A percentile compares a stretch with the other conserved stretches of the same genome.
phyloP scores from a whole-genome alignment of 2,329 filamentous ascomycete genomes.

The Aureobasidium sp. region DNA sequence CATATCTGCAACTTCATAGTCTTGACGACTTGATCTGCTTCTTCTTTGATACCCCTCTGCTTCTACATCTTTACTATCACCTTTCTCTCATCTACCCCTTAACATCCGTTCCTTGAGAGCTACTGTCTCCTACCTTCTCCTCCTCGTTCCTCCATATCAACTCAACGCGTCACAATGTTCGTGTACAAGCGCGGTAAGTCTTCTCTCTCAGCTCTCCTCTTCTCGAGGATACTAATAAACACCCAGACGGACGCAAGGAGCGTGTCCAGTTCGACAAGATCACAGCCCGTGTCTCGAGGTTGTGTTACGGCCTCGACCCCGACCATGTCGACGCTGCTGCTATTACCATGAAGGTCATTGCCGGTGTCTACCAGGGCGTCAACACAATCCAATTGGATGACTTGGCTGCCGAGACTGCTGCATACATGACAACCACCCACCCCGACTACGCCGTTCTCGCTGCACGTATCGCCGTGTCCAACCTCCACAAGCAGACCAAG shows the following conservation, averaged over 20 bases:
- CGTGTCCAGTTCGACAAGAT: constrained; percentile 99
- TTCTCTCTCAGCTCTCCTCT: background rate
- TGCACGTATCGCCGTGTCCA: constrained; percentile 96
- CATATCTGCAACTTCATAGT: background rate
- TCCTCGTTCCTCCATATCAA: constrained; percentile 13
- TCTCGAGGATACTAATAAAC: constrained; percentile 16
- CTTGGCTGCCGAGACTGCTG: constrained; percentile 93
- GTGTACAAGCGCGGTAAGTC: constrained; percentile 53
- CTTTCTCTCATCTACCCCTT: background rate
- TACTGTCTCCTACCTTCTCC: background rate
- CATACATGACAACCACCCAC: constrained; percentile 99
- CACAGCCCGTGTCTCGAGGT: constrained; percentile 91
- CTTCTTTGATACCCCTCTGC: constrained; percentile 10
- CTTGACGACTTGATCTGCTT: constrained; percentile 11
- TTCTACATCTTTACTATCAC: background rate
- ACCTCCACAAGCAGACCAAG: constrained; percentile 99
- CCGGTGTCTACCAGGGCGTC: constrained; percentile 96
- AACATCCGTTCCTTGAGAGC: background rate
- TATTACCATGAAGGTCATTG: constrained; percentile 99
- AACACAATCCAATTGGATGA: constrained; percentile 95
- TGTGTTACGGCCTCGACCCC: constrained; percentile 94
- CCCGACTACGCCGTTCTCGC: constrained; percentile 98
- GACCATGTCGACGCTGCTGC: constrained; percentile 95
- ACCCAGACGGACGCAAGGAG: constrained; percentile 93
- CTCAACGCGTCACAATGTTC: constrained; percentile 41